Base-by-base conservation (phyloP, 1,284 basidiomycete genomes). In the Tilletiopsis washingtonensis region DNA sequence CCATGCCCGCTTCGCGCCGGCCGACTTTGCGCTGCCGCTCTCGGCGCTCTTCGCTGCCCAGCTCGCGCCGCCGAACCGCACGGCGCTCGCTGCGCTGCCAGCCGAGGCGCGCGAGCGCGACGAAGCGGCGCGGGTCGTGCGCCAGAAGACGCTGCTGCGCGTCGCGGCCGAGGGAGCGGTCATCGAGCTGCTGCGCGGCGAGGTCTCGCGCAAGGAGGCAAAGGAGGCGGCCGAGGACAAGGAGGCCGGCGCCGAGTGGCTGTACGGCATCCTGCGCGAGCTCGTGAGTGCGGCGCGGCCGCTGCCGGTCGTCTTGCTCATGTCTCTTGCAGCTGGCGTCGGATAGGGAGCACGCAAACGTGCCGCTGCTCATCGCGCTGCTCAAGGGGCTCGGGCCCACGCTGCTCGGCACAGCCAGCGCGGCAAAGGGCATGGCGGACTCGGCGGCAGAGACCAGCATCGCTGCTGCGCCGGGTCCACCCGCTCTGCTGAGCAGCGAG, bases 81-180 rank as follows among this genome's bases (percentile, higher is more conserved):
- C 81, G 1, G 44, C 67, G 3, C 52, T 69, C 4, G 76, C 81
- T n/a, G 77, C 79, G 14, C 70, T 86, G 32, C 75, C 81, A 14
- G 75, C 78, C 1, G 90, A 94, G 61, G 88, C 96, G 67, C 82
- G 84, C 47, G 94, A 99, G 71, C 93, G 90, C 74, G 94, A 98
- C 54, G 93, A 98, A 59, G 78, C 81, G 45, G 77, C 82, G 14
- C 80, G 93, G 23, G 77, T 98, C 12, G 70, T 81, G 2, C 84
- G 86, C 29, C 91, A 97, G 74, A 81, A 91, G 17, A 85, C 87
- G 1, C 76, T 93, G 9, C 77, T 97, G 44, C 82, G 93, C 45
- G 83, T 93, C 29, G 84, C 86, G 56, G 83, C 88, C 0, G 94
- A 98, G 74, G 78, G 97, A 27, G 91, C 88, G 2, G 77, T 96